Conservation (phyloP, 2,329 filamentous ascomycete species). For the Lasiodiplodia sp. region DNA sequence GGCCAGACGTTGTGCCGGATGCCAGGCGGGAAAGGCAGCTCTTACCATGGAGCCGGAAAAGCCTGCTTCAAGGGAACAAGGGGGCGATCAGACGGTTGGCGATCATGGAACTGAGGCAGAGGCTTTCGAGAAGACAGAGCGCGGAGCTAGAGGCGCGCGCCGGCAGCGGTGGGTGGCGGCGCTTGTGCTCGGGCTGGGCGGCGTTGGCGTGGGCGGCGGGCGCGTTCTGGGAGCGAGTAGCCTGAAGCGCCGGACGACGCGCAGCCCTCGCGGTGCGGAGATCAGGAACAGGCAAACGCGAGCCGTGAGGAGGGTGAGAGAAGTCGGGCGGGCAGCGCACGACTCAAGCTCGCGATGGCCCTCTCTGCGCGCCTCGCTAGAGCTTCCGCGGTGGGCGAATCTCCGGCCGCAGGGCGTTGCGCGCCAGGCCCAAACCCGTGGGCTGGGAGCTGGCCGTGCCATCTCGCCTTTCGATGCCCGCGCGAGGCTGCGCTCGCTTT, state of each 20-base stretch:
- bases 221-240: constrained; percentile 19
- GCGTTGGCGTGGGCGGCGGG: neutral
- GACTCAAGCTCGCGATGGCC: constrained; percentile 21
- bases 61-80: constrained; percentile 29
- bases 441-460: constrained; percentile 23
- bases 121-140: constrained; percentile 25
- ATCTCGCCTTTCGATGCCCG: constrained; percentile 19
- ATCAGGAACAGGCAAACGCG: constrained; percentile 27
- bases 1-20: constrained; percentile 29
- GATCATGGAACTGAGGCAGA: constrained; percentile 28
- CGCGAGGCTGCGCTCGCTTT: neutral
- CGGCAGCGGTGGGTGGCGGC: constrained; percentile 24
- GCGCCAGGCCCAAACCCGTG: constrained; percentile 19
- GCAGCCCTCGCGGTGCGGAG: constrained; percentile 21
- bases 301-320: constrained; percentile 17
- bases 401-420: constrained; percentile 25
- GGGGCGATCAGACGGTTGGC: constrained; percentile 29
- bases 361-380: constrained; percentile 12
- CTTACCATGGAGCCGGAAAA: constrained; percentile 31
- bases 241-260: constrained; percentile 25
- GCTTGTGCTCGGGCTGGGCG: neutral
- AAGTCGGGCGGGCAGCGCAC: constrained; percentile 27
- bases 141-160: constrained; percentile 25
- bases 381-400: constrained; percentile 24
- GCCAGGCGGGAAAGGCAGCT: constrained; percentile 28